Base-by-base conservation (phyloP, 768 basidiomycete species). In the Suillus spraguei region DNA sequence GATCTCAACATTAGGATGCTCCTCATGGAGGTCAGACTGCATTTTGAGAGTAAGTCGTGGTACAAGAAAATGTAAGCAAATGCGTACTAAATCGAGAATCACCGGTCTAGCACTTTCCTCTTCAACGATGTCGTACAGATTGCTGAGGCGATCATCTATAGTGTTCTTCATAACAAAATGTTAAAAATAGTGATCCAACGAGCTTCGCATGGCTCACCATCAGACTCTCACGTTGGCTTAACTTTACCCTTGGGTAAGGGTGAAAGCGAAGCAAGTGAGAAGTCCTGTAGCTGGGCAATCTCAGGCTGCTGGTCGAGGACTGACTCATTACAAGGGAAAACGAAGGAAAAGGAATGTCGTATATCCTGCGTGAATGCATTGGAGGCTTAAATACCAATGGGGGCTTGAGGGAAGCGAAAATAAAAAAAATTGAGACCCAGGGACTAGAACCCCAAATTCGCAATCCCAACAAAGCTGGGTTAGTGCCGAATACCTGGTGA, bases 201-300 rank as follows among this genome's bases (percentile, higher is more conserved):
- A 13, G 17, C 60, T 60, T n/a, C 47, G 22, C 52, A 60, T 58
- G 55, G 39, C 64, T n/a, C 55, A 74, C 75, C 66, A 38, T 7
- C 20, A 73, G 55, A 64, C 63, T 73, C 68, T 74, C 73, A 67
- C 65, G 71, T 47, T 41, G 33, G 60, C 68, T 70, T 2, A 42
- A 60, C 28, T 67, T 70, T 36, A 55, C 50, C 42, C 74, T 71
- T 49, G 73, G 72, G 63, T 74, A 74, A 39, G 73, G 73, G 61
- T 74, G 73, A 24, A 64, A 76, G 22, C 73, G 63, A 33, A 71
- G 50, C 6, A 76, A 53, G 39, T 76, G 66, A 0, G 73, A 75
- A 2, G 71, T 73, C 14, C 73, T 70, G 55, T 75, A 74, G 44
- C 68, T 56, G 0, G 73, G 75, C 0, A 74, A 63, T 0, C 65